A percentile compares a stretch with the other conserved stretches of the same genome.
Evolutionary conservation across 2,329 filamentous ascomycete species (phyloP).

Genomic region (Paecilomyces niveus): DNA sequence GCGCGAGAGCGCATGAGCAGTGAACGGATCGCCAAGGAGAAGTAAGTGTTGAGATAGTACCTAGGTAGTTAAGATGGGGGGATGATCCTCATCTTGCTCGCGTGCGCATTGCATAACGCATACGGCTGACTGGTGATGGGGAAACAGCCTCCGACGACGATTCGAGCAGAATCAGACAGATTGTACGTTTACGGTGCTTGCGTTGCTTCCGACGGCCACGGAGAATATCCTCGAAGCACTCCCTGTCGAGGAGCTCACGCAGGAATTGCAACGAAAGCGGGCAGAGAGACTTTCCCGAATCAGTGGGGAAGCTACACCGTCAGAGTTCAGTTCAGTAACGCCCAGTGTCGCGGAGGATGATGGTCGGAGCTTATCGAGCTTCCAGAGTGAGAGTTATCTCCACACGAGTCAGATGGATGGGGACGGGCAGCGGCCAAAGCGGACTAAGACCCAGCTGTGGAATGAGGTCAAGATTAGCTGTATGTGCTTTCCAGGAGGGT

Average conservation of each 20-base stretch:
- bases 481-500: constrained; percentile 41
- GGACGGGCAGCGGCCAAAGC: constrained; percentile 51
- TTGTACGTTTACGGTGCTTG: constrained; percentile 96
- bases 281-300: constrained; percentile 60
- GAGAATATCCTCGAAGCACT: constrained; percentile 81
- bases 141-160: constrained; percentile 71
- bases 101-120: not conserved
- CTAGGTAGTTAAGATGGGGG: not conserved
- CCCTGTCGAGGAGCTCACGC: constrained; percentile 85
- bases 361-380: constrained; percentile 65
- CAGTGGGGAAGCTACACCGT: constrained; percentile 46
- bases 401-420: constrained; percentile 70
- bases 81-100: not conserved
- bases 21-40: constrained; percentile 92
- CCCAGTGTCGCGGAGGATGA: constrained; percentile 78
- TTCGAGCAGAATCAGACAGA: constrained; percentile 99
- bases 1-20: constrained; percentile 94
- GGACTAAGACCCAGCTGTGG: constrained; percentile 90
- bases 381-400: constrained; percentile 74
- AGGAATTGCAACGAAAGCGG: constrained; percentile 92
- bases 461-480: constrained; percentile 94
- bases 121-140: not conserved
- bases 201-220: constrained; percentile 83
- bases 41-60: constrained; percentile 51
- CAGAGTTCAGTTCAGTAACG: constrained; percentile 50